Evolutionary conservation across 352 stramenopile genomes (phyloP).

Genomic region (Paralagenidium karlingii): DNA sequence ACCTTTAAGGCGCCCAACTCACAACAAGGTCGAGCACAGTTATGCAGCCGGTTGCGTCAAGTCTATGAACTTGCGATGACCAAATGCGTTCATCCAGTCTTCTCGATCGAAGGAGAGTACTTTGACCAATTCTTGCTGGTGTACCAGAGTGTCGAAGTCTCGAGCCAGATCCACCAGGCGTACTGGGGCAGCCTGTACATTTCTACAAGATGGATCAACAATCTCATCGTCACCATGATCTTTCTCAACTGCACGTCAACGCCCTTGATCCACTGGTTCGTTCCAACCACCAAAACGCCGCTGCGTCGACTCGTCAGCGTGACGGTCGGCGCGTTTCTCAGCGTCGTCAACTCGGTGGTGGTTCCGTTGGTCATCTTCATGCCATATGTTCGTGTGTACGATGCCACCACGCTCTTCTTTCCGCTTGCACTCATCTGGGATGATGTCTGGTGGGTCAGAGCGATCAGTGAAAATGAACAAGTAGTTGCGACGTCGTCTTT

Average conservation of each 20-base stretch:
- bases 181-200: slow-evolving; percentile 8
- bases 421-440: too few species aligned
- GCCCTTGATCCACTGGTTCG: not conserved
- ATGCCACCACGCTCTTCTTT: too few species aligned
- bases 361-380: slow-evolving; percentile 6
- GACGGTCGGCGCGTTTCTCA: slow-evolving; percentile 6
- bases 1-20: too few species aligned
- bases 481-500: slow-evolving; percentile 5
- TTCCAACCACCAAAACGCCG: not conserved
- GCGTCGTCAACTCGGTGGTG: slow-evolving; percentile 9
- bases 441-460: slow-evolving; percentile 8
- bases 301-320: slow-evolving; percentile 4
- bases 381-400: too few species aligned
- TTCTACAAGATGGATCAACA: slow-evolving; percentile 9
- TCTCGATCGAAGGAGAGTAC: too few species aligned
- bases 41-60: too few species aligned
- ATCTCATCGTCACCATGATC: slow-evolving; percentile 4
- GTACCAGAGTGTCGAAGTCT: slow-evolving; percentile 9
- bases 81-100: too few species aligned
- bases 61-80: too few species aligned
- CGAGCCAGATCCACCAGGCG: slow-evolving; percentile 9
- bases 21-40: too few species aligned
- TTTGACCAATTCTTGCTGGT: slow-evolving; percentile 10
- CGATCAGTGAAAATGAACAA: slow-evolving; percentile 8
- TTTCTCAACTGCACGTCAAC: slow-evolving; percentile 10